Base-by-base conservation (phyloP, 495 filamentous ascomycete genomes). In the Neurospora terricola region DNA sequence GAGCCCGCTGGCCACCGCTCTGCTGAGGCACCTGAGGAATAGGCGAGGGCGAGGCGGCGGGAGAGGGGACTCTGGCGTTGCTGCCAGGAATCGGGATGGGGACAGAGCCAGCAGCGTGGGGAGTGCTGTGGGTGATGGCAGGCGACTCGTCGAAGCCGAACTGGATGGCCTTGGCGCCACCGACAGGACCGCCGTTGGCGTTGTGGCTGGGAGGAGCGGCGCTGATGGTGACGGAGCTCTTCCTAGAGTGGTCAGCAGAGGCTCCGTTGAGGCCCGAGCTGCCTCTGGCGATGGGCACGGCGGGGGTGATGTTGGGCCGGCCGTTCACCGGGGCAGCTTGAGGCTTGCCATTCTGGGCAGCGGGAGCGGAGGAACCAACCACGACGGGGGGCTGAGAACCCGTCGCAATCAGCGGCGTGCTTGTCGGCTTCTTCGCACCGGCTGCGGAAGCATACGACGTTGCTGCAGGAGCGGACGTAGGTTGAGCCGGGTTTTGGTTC, bases 171-270 rank as follows among this genome's bases (percentile, higher is more conserved):
- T 89, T 88, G 76, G 81, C 81, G 66, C 87, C 87, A 54, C 82
- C 84, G 54, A 87, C 84, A 5, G 90, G 87, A 69, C 88, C 84
- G 75, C 93, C 92, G 84, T 96, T 96, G 38, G 91, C 88, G 70
- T 90, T 88, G 75, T 91, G 90, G 74, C 90, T 90, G 71, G 86
- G 91, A 16, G 92, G 88, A 43, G 91, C 92, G 69, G 93, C 90
- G 78, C 87, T 94, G 83, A 97, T 96, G 72, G 93, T 96, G 72
- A 97, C 91, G 21, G 93, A 95, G 71, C 90, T 89, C 83, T 96
- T 96, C 73, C 92, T 88, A 74, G 83, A 87, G 84, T 98, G 94
- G 74, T 95, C 91, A 72, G 82, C 84, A 21, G 78, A 69, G 69
- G 83, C 80, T 69, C 90, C 87, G 77, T 89, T 86, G 69, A 86